Base-by-base conservation (phyloP, 2,329 filamentous ascomycete genomes). In the Chlorencoelia australis region DNA sequence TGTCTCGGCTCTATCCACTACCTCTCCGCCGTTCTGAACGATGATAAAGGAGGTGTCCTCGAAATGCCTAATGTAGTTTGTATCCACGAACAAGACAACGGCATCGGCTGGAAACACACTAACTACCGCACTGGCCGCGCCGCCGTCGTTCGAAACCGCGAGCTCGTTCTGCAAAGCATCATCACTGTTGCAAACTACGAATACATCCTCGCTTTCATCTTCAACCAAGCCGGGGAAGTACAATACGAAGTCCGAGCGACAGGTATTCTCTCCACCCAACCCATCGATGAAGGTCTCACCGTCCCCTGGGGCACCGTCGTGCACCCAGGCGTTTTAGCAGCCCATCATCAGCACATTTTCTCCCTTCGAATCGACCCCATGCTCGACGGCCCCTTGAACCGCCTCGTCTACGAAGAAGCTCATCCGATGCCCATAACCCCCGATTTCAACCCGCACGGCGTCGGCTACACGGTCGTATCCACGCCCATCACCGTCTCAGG, bases 261-360 rank as follows among this genome's bases (percentile, higher is more conserved):
- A 1, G 78, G 78, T 4, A 79, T 82, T 40, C 61, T 82, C 13
- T 77, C 71, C 37, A 80, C 77, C 0, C 71, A 79, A 38, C 77
- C 76, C 3, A 76, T 82, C 45, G 76, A 82, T 40, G 70, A 79
- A 41, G 75, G 72, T 10, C 55, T 76, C 33, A 69, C 69, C 9
- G 75, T 81, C 3, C 71, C 73, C 2, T 81, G 73, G 63, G 79
- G 77, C 21, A 83, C 77, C 1, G 70, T 81, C 26, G 76, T 83
- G 4, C 75, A 79, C 40, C 77, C 78, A 0, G 77, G 79, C 28
- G 78, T 80, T 11, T 69, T 85, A 21, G 80, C 78, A 2, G 64
- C 67, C 0, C 75, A 82, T 58, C 82, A 87, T 51, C 82, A 88
- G 53, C 82, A 87, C 58, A 81, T 86, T 55, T 85, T 88, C 61